These are phyloP conservation scores for Hsuehochloa calcarea DNA, from an alignment of 176 grass and related monocot genomes.

Conservation along the genomic window DNA sequence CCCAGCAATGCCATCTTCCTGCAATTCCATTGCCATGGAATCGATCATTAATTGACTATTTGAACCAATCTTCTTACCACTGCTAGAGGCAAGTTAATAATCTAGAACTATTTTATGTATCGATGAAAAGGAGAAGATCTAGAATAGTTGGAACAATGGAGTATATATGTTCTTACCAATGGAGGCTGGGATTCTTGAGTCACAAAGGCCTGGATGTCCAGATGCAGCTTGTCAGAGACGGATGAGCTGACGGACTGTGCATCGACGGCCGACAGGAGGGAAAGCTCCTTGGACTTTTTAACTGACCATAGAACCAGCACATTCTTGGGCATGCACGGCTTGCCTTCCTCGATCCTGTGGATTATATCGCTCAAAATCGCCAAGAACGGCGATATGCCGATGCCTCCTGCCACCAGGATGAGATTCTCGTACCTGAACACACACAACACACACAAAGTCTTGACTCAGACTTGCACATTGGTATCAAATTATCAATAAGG, in stretches of 20 bases:
- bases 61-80: constrained; percentile 1
- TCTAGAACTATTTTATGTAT: background rate
- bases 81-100: background rate
- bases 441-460: background rate
- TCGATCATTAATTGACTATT: background rate
- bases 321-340: constrained; percentile 72
- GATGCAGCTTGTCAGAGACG: constrained; percentile 56
- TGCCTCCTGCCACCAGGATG: constrained; percentile 92
- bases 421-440: constrained; percentile 88
- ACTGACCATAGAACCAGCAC: constrained; percentile 89
- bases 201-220: constrained; percentile 80
- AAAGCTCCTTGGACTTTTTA: constrained; percentile 81
- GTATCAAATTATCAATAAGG: background rate
- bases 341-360: constrained; percentile 64
- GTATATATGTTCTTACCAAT: constrained; percentile 49
- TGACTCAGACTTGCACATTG: background rate
- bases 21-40: constrained; percentile 21
- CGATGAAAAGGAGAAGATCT: background rate
- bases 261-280: constrained; percentile 73
- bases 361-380: constrained; percentile 90
- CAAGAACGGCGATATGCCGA: constrained; percentile 85
- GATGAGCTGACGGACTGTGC: constrained; percentile 54
- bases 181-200: constrained; percentile 71
- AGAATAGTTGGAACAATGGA: background rate
- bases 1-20: constrained; percentile 76